phyloP scores from a whole-genome alignment of 257 asterid species.

The Verbascum thapsus region DNA sequence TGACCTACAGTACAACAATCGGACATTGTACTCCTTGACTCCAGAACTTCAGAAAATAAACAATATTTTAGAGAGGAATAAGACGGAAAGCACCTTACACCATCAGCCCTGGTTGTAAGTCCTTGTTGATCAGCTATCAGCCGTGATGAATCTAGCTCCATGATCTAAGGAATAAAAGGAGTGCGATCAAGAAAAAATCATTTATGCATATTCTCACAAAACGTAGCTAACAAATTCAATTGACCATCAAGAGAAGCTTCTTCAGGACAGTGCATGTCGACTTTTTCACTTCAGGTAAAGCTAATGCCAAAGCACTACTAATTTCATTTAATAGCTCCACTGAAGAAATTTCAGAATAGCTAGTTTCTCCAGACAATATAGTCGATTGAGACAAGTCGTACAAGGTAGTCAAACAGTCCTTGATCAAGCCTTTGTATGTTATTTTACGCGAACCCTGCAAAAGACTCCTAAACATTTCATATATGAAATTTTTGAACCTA shows the following conservation, averaged over 20 bases:
- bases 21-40: conserved; percentile 19
- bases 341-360: conserved; percentile 33
- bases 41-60: conserved; percentile 9
- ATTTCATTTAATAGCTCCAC: conserved; percentile 34
- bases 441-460: conserved; percentile 88
- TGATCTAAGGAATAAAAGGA: conserved; percentile 48
- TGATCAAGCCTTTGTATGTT: conserved; percentile 57
- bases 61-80: conserved; percentile 3
- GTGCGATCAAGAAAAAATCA: conserved; percentile 23
- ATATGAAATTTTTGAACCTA: not conserved
- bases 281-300: conserved; percentile 63
- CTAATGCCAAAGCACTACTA: conserved; percentile 45
- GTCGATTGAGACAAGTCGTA: conserved; percentile 41
- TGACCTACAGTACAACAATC: conserved; percentile 60
- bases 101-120: conserved; percentile 78
- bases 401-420: conserved; percentile 58
- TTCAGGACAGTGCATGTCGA: conserved; percentile 56
- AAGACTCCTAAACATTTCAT: conserved; percentile 4
- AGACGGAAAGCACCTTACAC: conserved; percentile 56
- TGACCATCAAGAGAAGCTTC: conserved; percentile 67
- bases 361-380: conserved; percentile 39
- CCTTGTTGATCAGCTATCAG: conserved; percentile 67
- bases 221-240: conserved; percentile 34
- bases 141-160: conserved; percentile 80
- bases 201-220: conserved; percentile 27